Conservation (phyloP, 441 rosid species). For the Viola pubescens region DNA sequence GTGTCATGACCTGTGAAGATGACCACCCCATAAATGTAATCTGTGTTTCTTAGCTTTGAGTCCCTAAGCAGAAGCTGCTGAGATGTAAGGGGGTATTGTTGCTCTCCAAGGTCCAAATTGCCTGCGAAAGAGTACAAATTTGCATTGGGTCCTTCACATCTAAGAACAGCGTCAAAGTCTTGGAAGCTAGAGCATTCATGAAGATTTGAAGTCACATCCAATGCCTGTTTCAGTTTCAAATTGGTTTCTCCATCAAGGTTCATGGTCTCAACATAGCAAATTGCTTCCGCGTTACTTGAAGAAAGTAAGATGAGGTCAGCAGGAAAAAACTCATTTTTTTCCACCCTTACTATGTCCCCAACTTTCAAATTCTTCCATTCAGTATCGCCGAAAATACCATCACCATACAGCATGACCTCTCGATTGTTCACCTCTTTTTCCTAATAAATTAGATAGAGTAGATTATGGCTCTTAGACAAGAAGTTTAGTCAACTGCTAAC, state of each 20-base stretch:
- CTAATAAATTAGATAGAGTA: neutral
- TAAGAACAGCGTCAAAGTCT: neutral
- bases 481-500: too few species aligned
- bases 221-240: slow-evolving; percentile 61
- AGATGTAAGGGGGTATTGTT: slow-evolving; percentile 51
- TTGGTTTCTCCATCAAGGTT: slow-evolving; percentile 85
- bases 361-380: neutral
- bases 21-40: slow-evolving; percentile 57
- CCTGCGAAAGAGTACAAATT: neutral
- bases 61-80: slow-evolving; percentile 71
- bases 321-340: slow-evolving; percentile 65
- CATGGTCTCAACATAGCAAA: slow-evolving; percentile 77
- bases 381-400: neutral
- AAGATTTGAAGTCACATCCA: slow-evolving; percentile 41
- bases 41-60: slow-evolving; percentile 71
- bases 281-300: slow-evolving; percentile 68
- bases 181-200: neutral
- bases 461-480: too few species aligned
- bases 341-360: slow-evolving; percentile 20
- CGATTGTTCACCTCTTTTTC: neutral
- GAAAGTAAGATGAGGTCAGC: slow-evolving; percentile 71
- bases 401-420: neutral
- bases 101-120: neutral
- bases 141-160: neutral
- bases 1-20: slow-evolving; percentile 72